phyloP scores from a whole-genome alignment of 768 basidiomycete genomes.

The Hydnomerulius pinastri region DNA sequence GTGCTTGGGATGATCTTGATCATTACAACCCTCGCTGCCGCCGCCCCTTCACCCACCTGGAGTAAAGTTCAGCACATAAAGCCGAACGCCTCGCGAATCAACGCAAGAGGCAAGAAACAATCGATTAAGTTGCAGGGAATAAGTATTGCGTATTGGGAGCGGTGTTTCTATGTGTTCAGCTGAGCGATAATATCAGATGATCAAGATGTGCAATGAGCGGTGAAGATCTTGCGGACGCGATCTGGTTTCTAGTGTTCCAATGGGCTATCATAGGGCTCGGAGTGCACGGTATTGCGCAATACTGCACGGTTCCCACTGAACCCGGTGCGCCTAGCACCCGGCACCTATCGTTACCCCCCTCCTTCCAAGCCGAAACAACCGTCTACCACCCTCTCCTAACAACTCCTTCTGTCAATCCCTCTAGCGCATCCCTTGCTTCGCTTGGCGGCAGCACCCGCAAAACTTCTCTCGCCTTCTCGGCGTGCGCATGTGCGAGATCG shows the following conservation, averaged over 20 bases:
- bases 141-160: neutral
- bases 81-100: neutral
- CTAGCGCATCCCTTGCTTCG: conserved; percentile 76
- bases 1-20: too few species aligned
- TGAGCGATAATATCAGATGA: neutral
- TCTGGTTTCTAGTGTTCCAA: conserved; percentile 5
- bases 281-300: too few species aligned
- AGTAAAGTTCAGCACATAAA: neutral
- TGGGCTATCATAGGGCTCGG: too few species aligned
- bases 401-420: conserved; percentile 67
- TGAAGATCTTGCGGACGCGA: neutral
- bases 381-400: conserved; percentile 59
- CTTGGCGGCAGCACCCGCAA: conserved; percentile 76
- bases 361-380: neutral
- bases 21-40: too few species aligned
- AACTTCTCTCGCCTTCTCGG: conserved; percentile 71
- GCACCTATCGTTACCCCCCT: neutral
- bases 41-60: too few species aligned
- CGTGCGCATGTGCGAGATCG: conserved; percentile 73
- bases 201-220: neutral
- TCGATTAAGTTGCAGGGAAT: conserved; percentile 2
- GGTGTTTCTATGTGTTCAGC: too few species aligned
- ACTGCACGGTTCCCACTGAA: too few species aligned
- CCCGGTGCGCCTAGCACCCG: too few species aligned
- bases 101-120: neutral